Evolutionary conservation across 164 flowering plant species (phyloP).

Genomic region (Houttuynia cordata): DNA sequence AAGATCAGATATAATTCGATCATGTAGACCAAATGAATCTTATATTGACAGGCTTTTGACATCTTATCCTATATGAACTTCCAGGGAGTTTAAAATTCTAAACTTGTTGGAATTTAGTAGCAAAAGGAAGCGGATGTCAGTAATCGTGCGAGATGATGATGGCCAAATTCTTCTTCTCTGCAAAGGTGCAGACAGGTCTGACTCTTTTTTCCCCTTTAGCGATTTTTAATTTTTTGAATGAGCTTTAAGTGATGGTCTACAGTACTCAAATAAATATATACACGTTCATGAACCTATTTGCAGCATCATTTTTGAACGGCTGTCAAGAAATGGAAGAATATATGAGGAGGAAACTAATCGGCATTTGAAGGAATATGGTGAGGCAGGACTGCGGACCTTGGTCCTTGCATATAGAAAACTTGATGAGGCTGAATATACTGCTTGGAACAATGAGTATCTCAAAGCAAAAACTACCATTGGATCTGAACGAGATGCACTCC

Average conservation of each 20-base stretch:
- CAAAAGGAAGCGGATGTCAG: constrained; percentile 96
- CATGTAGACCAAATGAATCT: too few species aligned
- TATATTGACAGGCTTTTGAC: not conserved
- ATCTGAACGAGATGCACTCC: constrained; percentile 73
- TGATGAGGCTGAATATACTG: constrained; percentile 65
- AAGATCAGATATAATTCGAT: too few species aligned
- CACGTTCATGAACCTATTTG: constrained; percentile 3
- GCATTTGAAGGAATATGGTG: constrained; percentile 92
- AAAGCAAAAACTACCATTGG: constrained; percentile 80
- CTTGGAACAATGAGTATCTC: constrained; percentile 75
- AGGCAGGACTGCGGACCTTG: constrained; percentile 86
- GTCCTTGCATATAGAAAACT: constrained; percentile 86
- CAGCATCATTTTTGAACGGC: constrained; percentile 91
- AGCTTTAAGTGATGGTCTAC: not conserved
- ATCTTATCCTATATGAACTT: not conserved
- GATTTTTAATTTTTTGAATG: not conserved
- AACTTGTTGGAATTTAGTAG: constrained; percentile 82
- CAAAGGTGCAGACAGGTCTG: constrained; percentile 98
- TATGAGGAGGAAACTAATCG: constrained; percentile 58
- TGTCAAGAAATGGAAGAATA: constrained; percentile 64
- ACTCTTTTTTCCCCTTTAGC: constrained; percentile 1
- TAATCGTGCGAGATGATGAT: constrained; percentile 67
- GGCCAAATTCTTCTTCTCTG: constrained; percentile 79
- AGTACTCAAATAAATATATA: too few species aligned
- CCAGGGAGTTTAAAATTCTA: constrained; percentile 82